Base-by-base conservation (phyloP, 129 eudicot species). In the Sambucus nigra region DNA sequence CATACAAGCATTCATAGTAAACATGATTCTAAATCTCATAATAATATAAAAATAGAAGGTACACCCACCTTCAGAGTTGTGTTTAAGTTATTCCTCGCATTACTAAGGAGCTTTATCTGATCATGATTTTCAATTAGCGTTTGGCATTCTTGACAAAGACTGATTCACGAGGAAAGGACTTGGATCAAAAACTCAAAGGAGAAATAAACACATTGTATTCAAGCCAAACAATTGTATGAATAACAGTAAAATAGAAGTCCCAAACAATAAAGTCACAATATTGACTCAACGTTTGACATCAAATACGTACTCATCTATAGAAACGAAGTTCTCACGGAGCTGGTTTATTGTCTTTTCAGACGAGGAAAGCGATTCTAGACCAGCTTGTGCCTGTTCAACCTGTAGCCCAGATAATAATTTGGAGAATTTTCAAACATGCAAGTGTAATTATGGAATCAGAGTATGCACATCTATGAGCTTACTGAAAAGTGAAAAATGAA, bases 301-400 rank as follows among this genome's bases (percentile, higher is more conserved):
- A 29, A 18, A 15, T 50, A 40, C 84, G 62, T 77, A 92, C 99
- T 82, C 80, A 33, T 86, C 96, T 63, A 86, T 92, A 15, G 72
- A 72, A 59, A 86, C 69, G 55, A 92, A 92, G 80, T 82, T 92
- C 41, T 80, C 85, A 22, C 94, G 95, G 46, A 92, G 91, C 33
- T 79, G 76, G 45, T 76, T 76, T 54, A 80, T 77, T 11, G 80
- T 77, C 69, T 79, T 82, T 57, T 92, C 64, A 27, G 96, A 86
- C 39, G 72, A 80, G 47, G 76, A 66, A 51, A 92, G 94, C 59
- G 99, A 80, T 55, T 92, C 80, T 17, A 92, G 78, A 63, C 96
- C 96, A 52, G 86, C 87, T 78, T 92, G 99, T 35, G 99, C 96
- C 57, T 92, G 91, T 54, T 92, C 96, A 80, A 92, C 96, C 99